Evolutionary conservation across 1,284 basidiomycete species (phyloP).

Genomic region (Ganoderma lingzhi): DNA sequence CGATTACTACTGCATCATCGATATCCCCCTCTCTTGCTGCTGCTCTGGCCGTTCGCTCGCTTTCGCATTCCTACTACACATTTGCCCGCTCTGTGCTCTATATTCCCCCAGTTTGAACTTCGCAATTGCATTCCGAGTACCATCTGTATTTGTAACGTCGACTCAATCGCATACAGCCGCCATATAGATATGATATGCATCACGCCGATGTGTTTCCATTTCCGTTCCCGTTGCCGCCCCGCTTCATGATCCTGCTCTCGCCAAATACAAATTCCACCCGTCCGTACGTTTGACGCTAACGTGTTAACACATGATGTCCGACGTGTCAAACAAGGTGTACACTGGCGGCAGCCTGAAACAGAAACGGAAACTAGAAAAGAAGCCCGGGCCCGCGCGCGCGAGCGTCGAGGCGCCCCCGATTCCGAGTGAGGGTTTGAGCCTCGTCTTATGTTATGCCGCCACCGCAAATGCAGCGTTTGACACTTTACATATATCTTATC

Average conservation of each 20-base stretch:
- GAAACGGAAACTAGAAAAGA: no score
- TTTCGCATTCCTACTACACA: not conserved
- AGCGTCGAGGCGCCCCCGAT: no score
- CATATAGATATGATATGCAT: not conserved
- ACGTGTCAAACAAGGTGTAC: not conserved
- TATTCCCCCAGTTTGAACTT: not conserved
- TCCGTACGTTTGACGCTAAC: not conserved
- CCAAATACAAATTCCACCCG: not conserved
- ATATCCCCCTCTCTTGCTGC: not conserved
- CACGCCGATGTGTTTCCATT: not conserved
- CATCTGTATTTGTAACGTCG: constrained; percentile 1
- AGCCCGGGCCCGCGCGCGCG: no score
- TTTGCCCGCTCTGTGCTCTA: not conserved
- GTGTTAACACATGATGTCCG: not conserved
- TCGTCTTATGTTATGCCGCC: not conserved
- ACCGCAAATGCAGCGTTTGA: not conserved
- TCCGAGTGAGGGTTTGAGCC: no score
- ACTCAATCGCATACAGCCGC: not conserved
- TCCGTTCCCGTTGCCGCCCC: not conserved
- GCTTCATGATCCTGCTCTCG: no score
- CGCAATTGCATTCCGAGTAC: not conserved
- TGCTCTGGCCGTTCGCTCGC: not conserved
- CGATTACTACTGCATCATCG: constrained; percentile 1
- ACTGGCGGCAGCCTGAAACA: not conserved
- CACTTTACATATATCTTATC: not conserved